phyloP scores from a whole-genome alignment of 805 yeast genomes.

The Yamadazyma sp. region DNA sequence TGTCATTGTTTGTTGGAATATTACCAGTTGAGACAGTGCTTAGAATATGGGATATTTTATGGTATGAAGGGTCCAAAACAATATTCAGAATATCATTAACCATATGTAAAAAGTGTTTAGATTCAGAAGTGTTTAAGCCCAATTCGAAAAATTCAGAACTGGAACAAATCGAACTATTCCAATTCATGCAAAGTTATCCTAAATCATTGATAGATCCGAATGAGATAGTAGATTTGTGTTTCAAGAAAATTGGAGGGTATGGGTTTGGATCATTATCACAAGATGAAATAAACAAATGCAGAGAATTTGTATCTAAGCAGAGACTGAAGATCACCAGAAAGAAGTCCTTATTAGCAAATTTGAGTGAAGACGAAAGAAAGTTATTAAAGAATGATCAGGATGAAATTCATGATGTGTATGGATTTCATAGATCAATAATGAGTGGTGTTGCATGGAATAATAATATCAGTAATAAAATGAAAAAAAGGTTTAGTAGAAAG shows the following conservation, averaged over 20 bases:
- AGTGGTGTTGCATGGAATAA: constrained; percentile 65
- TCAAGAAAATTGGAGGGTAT: constrained; percentile 63
- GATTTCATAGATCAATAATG: constrained; percentile 42
- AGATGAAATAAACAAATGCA: constrained; percentile 74
- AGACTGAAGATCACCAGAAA: constrained; percentile 39
- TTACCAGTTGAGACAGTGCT: constrained; percentile 86
- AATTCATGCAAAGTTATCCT: constrained; percentile 81
- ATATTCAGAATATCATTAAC: constrained; percentile 81
- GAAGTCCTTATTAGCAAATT: constrained; percentile 28
- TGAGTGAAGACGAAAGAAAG: constrained; percentile 39
- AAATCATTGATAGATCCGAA: constrained; percentile 68
- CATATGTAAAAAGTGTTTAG: constrained; percentile 62
- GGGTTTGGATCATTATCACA: constrained; percentile 73
- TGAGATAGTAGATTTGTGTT: constrained; percentile 67
- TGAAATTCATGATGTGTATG: constrained; percentile 42
- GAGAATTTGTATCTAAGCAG: constrained; percentile 71
- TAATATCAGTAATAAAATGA: constrained; percentile 54
- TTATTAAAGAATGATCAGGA: constrained; percentile 24
- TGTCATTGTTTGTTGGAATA: constrained; percentile 92
- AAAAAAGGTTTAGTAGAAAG: constrained; percentile 28
- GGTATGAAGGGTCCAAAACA: constrained; percentile 87
- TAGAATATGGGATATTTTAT: constrained; percentile 91
- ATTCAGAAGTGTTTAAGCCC: constrained; percentile 56
- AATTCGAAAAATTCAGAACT: constrained; percentile 24
- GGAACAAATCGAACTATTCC: constrained; percentile 60